Conservation (phyloP, 306 rosid genomes). For the Hippophae gyantsensis region DNA sequence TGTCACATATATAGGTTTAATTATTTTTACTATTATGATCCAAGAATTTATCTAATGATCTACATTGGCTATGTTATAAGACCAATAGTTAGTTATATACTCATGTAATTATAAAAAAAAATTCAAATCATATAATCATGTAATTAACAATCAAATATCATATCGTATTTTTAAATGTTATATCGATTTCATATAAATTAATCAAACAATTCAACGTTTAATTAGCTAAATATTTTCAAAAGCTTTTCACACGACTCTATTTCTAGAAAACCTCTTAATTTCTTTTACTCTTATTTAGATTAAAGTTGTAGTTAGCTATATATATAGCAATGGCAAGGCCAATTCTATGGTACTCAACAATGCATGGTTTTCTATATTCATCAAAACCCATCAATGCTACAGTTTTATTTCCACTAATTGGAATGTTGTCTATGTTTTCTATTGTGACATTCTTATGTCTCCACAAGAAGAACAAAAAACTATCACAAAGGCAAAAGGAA, state of each 20-base stretch:
- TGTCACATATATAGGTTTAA: too few species aligned
- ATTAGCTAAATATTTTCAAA: too few species aligned
- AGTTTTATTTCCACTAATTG: slow-evolving; percentile 14
- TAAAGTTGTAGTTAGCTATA: neutral
- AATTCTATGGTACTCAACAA: slow-evolving; percentile 3
- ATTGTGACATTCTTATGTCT: slow-evolving; percentile 31
- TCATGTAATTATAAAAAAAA: too few species aligned
- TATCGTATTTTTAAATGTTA: too few species aligned
- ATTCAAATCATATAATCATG: too few species aligned
- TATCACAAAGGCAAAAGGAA: slow-evolving; percentile 7
- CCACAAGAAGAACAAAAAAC: slow-evolving; percentile 23
- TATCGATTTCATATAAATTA: too few species aligned
- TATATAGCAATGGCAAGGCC: slow-evolving; percentile 28
- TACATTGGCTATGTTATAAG: too few species aligned
- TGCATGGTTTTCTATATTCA: slow-evolving; percentile 14
- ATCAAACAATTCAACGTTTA: too few species aligned
- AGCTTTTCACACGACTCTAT: neutral
- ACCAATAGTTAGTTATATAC: too few species aligned
- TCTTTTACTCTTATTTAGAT: neutral
- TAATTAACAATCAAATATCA: too few species aligned
- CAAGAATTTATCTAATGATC: too few species aligned
- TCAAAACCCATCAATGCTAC: slow-evolving; percentile 5
- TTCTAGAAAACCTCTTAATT: neutral
- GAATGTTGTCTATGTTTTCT: slow-evolving; percentile 16
- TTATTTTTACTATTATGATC: too few species aligned